phyloP scores from a whole-genome alignment of 208 protist genomes.

The Crithidia fasciculata region DNA sequence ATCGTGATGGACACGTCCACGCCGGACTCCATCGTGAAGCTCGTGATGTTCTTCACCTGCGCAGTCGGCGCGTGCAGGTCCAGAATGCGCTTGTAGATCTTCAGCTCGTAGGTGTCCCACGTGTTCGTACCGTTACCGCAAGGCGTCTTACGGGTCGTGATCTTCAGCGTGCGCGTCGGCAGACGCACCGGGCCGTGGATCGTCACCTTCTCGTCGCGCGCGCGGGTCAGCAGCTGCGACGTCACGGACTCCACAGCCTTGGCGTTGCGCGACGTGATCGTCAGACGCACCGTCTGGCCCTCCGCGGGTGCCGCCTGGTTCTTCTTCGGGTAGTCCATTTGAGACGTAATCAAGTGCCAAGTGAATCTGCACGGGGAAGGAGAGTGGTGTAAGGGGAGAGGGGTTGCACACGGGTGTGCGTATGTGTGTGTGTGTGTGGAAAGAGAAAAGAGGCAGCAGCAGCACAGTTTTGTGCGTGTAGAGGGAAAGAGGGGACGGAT shows the following conservation, averaged over 20 bases:
- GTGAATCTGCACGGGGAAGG: slow-evolving; percentile 22
- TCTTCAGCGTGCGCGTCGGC: slow-evolving; percentile 97
- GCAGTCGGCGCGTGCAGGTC: slow-evolving; percentile 94
- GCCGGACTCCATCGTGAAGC: slow-evolving; percentile 87
- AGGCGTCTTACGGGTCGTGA: slow-evolving; percentile 99
- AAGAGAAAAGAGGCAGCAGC: not conserved
- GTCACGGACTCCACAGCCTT: slow-evolving; percentile 98
- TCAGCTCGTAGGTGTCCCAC: slow-evolving; percentile 99
- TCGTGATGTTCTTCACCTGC: slow-evolving; percentile 93
- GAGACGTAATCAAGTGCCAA: slow-evolving; percentile 76
- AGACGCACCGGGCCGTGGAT: slow-evolving; percentile 98
- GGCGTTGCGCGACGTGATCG: slow-evolving; percentile 96
- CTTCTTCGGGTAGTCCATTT: slow-evolving; percentile 88
- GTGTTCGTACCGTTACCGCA: slow-evolving; percentile 99
- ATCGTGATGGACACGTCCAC: slow-evolving; percentile 91
- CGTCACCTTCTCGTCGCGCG: slow-evolving; percentile 95
- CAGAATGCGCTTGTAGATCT: slow-evolving; percentile 99
- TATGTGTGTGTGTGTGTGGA: not conserved
- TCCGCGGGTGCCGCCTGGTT: slow-evolving; percentile 52
- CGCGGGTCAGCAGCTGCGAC: slow-evolving; percentile 92
- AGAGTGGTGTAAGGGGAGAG: slow-evolving; percentile 1
- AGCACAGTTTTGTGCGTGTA: not conserved
- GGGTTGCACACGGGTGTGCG: not conserved
- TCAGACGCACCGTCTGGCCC: slow-evolving; percentile 96
- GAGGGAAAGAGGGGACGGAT: not conserved